phyloP scores from a whole-genome alignment of 306 rosid genomes.

The Lagenaria siceraria region DNA sequence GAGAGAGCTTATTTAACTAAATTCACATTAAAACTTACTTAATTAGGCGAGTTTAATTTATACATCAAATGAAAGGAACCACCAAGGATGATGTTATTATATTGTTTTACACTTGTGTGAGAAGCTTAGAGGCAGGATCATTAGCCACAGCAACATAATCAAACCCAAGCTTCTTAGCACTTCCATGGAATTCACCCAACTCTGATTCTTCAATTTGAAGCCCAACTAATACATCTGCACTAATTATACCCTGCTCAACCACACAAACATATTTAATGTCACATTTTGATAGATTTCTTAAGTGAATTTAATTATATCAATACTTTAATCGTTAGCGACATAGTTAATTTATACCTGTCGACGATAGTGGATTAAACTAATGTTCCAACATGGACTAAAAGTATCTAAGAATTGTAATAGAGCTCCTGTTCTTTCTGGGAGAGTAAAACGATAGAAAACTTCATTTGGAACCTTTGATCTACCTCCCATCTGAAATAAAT shows the following conservation, averaged over 20 bases:
- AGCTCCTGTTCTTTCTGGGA: constrained; percentile 87
- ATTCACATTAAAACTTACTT: no score
- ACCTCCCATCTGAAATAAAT: constrained; percentile 56
- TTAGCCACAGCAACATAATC: constrained; percentile 44
- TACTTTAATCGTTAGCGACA: no score
- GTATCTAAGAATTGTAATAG: constrained; percentile 63
- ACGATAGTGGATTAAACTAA: constrained; percentile 74
- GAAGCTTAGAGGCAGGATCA: constrained; percentile 38
- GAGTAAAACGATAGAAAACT: constrained; percentile 63
- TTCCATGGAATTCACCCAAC: constrained; percentile 43
- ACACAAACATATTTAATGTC: not conserved
- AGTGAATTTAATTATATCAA: no score
- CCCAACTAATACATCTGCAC: constrained; percentile 77
- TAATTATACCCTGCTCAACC: constrained; percentile 54
- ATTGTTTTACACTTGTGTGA: constrained; percentile 12
- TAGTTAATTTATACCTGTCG: constrained; percentile 34
- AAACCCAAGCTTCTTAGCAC: constrained; percentile 42
- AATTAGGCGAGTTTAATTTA: no score
- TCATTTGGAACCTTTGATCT: constrained; percentile 45
- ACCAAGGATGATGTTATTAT: constrained; percentile 1
- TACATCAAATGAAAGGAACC: not conserved
- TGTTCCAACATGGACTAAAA: constrained; percentile 87
- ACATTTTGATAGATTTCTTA: no score
- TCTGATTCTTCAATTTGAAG: constrained; percentile 43
- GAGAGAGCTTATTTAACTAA: no score